Base-by-base conservation (phyloP, 257 asterid species). In the Nicotiana noctiflora region DNA sequence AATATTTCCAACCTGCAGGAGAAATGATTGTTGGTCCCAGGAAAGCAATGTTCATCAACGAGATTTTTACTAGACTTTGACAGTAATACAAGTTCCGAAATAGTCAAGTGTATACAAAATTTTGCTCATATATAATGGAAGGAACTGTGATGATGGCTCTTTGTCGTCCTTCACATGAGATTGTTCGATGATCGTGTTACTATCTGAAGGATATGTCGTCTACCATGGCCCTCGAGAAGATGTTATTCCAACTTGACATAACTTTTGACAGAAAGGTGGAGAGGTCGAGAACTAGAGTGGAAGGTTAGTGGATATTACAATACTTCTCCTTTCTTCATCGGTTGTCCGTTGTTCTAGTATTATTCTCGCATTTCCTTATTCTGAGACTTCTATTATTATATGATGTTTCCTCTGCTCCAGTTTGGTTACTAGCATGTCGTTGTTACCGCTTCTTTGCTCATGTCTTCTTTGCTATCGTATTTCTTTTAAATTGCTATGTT, bases 131-230 rank as follows among this genome's bases (percentile, higher is more conserved):
- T 91, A 65, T 89, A 32, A 92, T 94, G 97, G 97, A 92, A 44
- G 97, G 93, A 85, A 92, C 98, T 5, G 88, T 92, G 84, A 61
- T 92, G 65, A 90, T 94, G 95, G 95, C 97, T 82, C 96, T 94
- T 76, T 97, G 92, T 85, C 98, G 93, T 82, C 97, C 97, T 64
- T 94, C 98, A 61, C 98, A 97, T 1, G 98, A 94, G 89, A 94
- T 97, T 21, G 27, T 92, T 92, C 81, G 97, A 91, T 84, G 98
- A 92, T 84, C 87, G 88, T 92, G 56, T 63, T 94, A 79, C 88
- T 94, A 18, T 94, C 96, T 40, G 97, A 91, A 81, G 98, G 98
- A 27, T 83, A 91, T 85, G 87, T 94, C 56, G 83, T 94, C 72
- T 94, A 94, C 80, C 91, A 94, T 19, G 98, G 98, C 63, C 98